Base-by-base conservation (phyloP, 768 basidiomycete species). In the Termitomyces bulborhizus region DNA sequence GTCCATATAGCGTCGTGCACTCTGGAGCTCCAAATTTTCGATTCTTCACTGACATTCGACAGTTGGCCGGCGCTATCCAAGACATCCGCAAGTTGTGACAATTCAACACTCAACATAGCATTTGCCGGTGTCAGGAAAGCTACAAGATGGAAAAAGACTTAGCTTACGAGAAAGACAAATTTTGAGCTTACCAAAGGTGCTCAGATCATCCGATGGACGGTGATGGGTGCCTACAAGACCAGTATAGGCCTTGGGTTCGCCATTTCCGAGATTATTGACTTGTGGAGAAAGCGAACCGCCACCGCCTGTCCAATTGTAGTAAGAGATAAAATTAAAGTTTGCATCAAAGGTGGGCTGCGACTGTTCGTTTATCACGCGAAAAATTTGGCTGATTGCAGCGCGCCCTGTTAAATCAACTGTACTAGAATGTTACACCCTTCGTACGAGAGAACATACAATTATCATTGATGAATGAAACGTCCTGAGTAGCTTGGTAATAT, bases 241-340 rank as follows among this genome's bases (percentile, higher is more conserved):
- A 2, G 85, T 88, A 62, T 80, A 86, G 7, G 77, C 83, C 63
- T 85, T 89, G 0, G 85, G 89, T 65, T 90, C 88, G 6, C 85
- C 85, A 59, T 86, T 88, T 6, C 89, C 89, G 0, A 63, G 68
- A 65, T 91, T 90, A 46, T 74, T 69, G 1, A 90, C 86, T 16
- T 75, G 69, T 4, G 86, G 86, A 36, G 82, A 75, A 43, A 89
- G 74, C 15, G 85, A 73, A 12, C 86, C 85, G 49, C 74, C 68
- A 15, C 80, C 81, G 16, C 89, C 88, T 5, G 88, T 90, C 89
- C 88, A 91, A 64, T 88, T 89, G 66, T 88, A 91, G 67, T 82
- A 88, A 6, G 86, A 88, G 51, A 89, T 73, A 62, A 85, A 82
- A 66, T 87, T 84, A 72, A 83, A 90, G 69, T 87, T 66, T 16